Conservation (phyloP, 176 grass and related monocot genomes). For the Urochloa ruziziensis region DNA sequence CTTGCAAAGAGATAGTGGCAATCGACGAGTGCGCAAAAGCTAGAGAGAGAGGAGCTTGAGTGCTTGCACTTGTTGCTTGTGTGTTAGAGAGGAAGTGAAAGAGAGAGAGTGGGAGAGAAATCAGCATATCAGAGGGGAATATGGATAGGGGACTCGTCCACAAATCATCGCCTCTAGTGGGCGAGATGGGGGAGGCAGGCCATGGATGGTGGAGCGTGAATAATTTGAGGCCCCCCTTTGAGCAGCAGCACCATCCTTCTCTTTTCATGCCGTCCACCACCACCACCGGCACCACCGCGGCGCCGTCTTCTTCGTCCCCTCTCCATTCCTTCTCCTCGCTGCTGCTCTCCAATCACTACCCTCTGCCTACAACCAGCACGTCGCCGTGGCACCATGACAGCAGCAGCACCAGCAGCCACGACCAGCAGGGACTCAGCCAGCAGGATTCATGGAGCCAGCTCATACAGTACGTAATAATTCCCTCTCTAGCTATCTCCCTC, state of each 20-base stretch:
- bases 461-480: constrained; percentile 31
- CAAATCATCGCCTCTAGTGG: constrained; percentile 59
- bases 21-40: constrained; percentile 23
- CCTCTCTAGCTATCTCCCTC: constrained; percentile 9
- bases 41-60: constrained; percentile 18
- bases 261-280: constrained; percentile 34
- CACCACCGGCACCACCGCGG: not conserved
- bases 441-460: constrained; percentile 65
- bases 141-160: constrained; percentile 69
- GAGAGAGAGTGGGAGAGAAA: constrained; percentile 8
- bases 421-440: constrained; percentile 2
- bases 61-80: constrained; percentile 21
- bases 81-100: not conserved
- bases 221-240: constrained; percentile 60
- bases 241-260: constrained; percentile 42
- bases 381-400: constrained; percentile 35
- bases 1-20: constrained; percentile 17
- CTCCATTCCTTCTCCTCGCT: constrained; percentile 56
- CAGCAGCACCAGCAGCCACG: constrained; percentile 13
- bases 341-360: constrained; percentile 47
- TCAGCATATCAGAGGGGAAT: constrained; percentile 33
- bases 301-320: constrained; percentile 17
- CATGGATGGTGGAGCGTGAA: constrained; percentile 71
- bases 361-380: constrained; percentile 34
- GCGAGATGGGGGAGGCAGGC: constrained; percentile 50